These are phyloP conservation scores for Podospora pseudocomata DNA, from an alignment of 495 filamentous ascomycete species.

Conservation along the genomic window DNA sequence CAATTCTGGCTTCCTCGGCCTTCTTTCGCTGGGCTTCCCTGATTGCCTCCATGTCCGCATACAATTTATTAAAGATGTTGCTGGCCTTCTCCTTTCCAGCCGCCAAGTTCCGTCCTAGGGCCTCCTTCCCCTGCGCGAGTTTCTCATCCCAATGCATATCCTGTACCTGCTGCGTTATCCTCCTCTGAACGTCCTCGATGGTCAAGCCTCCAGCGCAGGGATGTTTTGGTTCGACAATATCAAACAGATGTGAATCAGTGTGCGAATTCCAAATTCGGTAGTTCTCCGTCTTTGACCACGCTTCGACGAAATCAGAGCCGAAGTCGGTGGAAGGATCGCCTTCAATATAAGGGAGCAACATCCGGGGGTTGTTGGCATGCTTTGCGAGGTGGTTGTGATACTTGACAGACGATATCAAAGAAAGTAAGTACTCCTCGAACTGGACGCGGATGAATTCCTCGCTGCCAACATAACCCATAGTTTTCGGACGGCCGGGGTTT, in stretches of 20 bases:
- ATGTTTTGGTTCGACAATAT: constrained; percentile 88
- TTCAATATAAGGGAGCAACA: constrained; percentile 63
- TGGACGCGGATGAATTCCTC: constrained; percentile 98
- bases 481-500: constrained; percentile 84
- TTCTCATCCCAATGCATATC: constrained; percentile 86
- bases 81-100: constrained; percentile 81
- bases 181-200: constrained; percentile 90
- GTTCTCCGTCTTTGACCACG: constrained; percentile 83
- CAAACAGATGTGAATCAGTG: constrained; percentile 83
- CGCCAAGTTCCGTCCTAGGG: constrained; percentile 72
- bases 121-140: constrained; percentile 71
- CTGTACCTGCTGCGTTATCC: constrained; percentile 81
- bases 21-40: constrained; percentile 74
- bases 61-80: constrained; percentile 77
- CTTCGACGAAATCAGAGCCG: constrained; percentile 67
- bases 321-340: constrained; percentile 86
- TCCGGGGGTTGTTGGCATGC: constrained; percentile 56
- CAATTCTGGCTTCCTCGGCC: constrained; percentile 54
- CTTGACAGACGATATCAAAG: constrained; percentile 82
- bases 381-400: constrained; percentile 74
- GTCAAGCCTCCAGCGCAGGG: constrained; percentile 92
- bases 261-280: constrained; percentile 73
- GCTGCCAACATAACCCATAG: constrained; percentile 90
- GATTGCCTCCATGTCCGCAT: constrained; percentile 82
- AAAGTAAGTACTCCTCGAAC: constrained; percentile 94